phyloP scores from a whole-genome alignment of 805 yeast species.

The Metschnikowia continentalis region DNA sequence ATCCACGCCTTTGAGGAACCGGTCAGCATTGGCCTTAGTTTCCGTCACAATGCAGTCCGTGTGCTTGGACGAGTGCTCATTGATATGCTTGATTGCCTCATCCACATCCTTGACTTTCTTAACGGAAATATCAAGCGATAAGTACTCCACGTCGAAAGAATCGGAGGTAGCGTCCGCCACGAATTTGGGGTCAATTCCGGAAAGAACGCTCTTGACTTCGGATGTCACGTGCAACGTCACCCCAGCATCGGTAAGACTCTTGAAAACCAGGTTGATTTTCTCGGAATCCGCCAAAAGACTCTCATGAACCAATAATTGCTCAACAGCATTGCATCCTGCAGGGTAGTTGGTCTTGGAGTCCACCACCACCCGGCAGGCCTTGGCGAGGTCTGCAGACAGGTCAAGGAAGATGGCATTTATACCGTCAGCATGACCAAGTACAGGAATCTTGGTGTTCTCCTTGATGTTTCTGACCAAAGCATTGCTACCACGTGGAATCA shows the following conservation, averaged over 20 bases:
- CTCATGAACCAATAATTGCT: constrained; percentile 68
- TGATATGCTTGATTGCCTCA: constrained; percentile 83
- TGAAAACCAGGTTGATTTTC: constrained; percentile 23
- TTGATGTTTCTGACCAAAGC: constrained; percentile 85
- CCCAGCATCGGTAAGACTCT: constrained; percentile 52
- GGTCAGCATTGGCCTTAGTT: constrained; percentile 63
- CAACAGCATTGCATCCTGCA: constrained; percentile 98
- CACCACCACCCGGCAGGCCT: constrained; percentile 70
- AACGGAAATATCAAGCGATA: constrained; percentile 80
- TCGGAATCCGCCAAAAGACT: constrained; percentile 26
- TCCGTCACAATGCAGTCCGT: constrained; percentile 91
- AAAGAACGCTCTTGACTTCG: constrained; percentile 37
- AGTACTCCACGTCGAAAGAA: constrained; percentile 80
- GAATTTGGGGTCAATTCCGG: constrained; percentile 21
- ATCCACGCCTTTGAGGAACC: constrained; percentile 79
- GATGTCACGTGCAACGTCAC: constrained; percentile 69
- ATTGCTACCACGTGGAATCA: constrained; percentile 97
- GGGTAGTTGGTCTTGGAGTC: constrained; percentile 96
- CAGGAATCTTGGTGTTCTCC: constrained; percentile 88
- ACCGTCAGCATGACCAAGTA: constrained; percentile 98
- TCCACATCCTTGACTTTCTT: constrained; percentile 53
- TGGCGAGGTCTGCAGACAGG: constrained; percentile 66
- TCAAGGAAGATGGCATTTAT: constrained; percentile 87
- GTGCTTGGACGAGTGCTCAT: constrained; percentile 90
- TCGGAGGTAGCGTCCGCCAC: constrained; percentile 50